Evolutionary conservation across 495 filamentous ascomycete species (phyloP), one percentile per base, ranked within the genome.

Genomic region (Penicillium verhagenii): DNA sequence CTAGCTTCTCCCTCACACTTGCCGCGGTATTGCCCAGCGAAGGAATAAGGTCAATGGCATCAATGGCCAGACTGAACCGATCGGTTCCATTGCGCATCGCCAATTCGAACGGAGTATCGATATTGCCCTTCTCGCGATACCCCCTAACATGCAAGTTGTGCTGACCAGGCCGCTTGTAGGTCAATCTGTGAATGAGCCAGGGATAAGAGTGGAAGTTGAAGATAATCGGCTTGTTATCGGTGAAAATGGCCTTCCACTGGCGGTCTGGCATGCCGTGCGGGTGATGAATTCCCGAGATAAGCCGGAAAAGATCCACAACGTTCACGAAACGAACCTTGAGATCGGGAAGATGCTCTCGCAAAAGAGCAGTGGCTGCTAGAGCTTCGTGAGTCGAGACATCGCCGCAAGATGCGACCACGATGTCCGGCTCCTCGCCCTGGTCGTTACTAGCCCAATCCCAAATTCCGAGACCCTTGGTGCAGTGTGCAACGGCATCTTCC

Each of bases 151-250:
- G 85, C 47, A 89, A 63, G 66, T 86, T 84, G 16, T 72, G 54
- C 49, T 77, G 78, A 13, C 84, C 85, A 0, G 80, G 80, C 0
- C 85, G 82, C 72, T 86, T 86, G 72, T 89, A 89, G 1, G 84
- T 84, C 52, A 91, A 66, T 23, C 86, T 77, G 71, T 89, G 85
- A 35, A 90, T 80, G 58, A 89, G 77, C 85, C 84, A 90, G 2
- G 87, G 87, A 69, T 90, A 89, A 16, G 79, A 84, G 72, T 90
- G 86, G 81, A 89, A 89, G 74, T 89, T 89, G 80, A 90, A 89
- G 59, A 89, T 80, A 66, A 88, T 76, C 29, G 86, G 86, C 53
- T 76, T 83, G 74, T 88, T 72, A 19, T 72, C 69, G 1, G 86
- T 90, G 74, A 89, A 89, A 47, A 87, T 57, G 5, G 84, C 71